phyloP scores from a whole-genome alignment of 305 asterid species.

The Fraxinus sp. region DNA sequence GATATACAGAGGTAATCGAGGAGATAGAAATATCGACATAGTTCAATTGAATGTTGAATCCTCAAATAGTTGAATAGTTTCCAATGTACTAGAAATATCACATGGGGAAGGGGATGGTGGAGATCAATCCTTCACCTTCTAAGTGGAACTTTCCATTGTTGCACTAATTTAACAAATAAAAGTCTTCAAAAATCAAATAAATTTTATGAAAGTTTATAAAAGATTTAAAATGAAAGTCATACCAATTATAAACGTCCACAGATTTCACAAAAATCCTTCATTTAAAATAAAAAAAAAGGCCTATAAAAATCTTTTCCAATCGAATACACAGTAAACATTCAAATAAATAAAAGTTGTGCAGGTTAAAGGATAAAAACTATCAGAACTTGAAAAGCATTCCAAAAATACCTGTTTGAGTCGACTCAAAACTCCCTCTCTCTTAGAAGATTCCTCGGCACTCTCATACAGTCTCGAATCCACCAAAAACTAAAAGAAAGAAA shows the following conservation, averaged over 20 bases:
- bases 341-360: background rate
- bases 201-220: too few relatives aligned
- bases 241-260: too few relatives aligned
- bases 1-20: background rate
- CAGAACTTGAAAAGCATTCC: background rate
- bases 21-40: background rate
- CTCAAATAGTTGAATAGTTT: background rate
- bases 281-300: too few relatives aligned
- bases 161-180: too few relatives aligned
- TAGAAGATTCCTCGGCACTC: constrained; percentile 63
- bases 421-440: constrained; percentile 63
- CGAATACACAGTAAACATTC: background rate
- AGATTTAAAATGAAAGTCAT: too few relatives aligned
- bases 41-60: background rate
- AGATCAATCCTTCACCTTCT: too few relatives aligned
- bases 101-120: too few relatives aligned
- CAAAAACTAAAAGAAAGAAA: constrained; percentile 29
- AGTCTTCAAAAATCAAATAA: too few relatives aligned
- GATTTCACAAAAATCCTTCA: too few relatives aligned
- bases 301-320: background rate
- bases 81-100: background rate
- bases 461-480: constrained; percentile 69
- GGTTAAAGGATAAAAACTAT: background rate
- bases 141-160: too few relatives aligned
- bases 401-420: constrained; percentile 65